Conservation (phyloP, 2,329 filamentous ascomycete species). For the Diaporthe caulivora region DNA sequence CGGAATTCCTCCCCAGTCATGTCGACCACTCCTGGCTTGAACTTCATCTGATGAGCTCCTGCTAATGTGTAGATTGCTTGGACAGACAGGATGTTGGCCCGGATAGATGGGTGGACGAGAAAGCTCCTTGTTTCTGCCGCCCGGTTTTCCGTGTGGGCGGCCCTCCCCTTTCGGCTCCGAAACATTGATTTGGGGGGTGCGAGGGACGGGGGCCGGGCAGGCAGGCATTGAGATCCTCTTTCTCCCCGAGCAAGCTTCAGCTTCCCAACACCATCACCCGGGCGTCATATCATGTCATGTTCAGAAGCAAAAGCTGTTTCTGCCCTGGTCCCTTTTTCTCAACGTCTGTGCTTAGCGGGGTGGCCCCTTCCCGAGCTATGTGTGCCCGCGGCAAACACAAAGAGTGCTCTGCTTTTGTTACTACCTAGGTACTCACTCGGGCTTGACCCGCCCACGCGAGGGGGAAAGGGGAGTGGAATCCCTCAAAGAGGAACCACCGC, state of each 20-base stretch:
- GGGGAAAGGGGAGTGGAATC: background rate
- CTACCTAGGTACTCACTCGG: too few relatives aligned
- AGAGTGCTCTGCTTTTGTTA: too few relatives aligned
- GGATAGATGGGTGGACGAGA: too few relatives aligned
- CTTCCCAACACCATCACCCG: background rate
- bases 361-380: background rate
- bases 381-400: constrained; percentile 1
- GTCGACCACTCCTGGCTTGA: background rate
- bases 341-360: constrained; percentile 14
- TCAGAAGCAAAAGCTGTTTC: background rate
- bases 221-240: background rate
- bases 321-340: background rate
- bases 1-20: background rate
- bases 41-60: constrained; percentile 25
- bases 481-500: constrained; percentile 9
- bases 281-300: constrained; percentile 11
- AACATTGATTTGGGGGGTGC: constrained; percentile 6
- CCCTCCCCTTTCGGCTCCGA: constrained; percentile 1
- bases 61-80: too few relatives aligned
- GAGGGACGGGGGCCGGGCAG: background rate
- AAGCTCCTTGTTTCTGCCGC: background rate
- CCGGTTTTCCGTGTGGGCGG: constrained; percentile 4
- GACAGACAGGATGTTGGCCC: too few relatives aligned
- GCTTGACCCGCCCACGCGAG: background rate
- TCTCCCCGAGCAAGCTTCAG: background rate